A percentile compares a stretch with the other conserved stretches of the same genome.
phyloP scores from a whole-genome alignment of 768 basidiomycete genomes.

The Russula earlei region DNA sequence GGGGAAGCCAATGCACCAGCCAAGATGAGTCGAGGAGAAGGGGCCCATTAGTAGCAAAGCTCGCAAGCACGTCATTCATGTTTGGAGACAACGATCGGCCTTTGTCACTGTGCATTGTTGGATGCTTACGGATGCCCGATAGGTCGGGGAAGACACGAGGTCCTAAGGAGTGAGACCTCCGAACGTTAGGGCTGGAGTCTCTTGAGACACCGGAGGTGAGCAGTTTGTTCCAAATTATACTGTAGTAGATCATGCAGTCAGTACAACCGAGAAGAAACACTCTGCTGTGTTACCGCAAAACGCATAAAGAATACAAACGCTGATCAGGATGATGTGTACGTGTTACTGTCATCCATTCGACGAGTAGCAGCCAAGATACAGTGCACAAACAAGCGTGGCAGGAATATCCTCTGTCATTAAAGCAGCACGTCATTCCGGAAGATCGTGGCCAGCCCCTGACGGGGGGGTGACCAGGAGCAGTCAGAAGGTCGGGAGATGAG shows the following conservation, averaged over 20 bases:
- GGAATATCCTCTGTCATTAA: too few species aligned
- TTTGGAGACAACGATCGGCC: neutral
- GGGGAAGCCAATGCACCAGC: constrained; percentile 35
- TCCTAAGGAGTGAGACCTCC: neutral
- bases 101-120: neutral
- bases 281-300: too few species aligned
- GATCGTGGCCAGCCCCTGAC: too few species aligned
- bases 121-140: neutral
- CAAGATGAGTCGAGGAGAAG: constrained; percentile 28
- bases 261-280: neutral
- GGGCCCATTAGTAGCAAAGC: constrained; percentile 28
- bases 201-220: neutral
- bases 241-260: constrained; percentile 1
- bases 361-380: too few species aligned
- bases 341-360: too few species aligned
- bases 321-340: too few species aligned
- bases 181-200: neutral
- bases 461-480: neutral
- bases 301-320: too few species aligned
- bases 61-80: constrained; percentile 21
- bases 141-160: constrained; percentile 15
- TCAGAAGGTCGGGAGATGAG: neutral
- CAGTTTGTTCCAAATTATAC: constrained; percentile 19
- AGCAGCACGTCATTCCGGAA: too few species aligned
- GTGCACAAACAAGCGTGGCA: too few species aligned